These are phyloP conservation scores for Polygonum maritimum DNA, from an alignment of 148 eudicot species.

Conservation along the genomic window DNA sequence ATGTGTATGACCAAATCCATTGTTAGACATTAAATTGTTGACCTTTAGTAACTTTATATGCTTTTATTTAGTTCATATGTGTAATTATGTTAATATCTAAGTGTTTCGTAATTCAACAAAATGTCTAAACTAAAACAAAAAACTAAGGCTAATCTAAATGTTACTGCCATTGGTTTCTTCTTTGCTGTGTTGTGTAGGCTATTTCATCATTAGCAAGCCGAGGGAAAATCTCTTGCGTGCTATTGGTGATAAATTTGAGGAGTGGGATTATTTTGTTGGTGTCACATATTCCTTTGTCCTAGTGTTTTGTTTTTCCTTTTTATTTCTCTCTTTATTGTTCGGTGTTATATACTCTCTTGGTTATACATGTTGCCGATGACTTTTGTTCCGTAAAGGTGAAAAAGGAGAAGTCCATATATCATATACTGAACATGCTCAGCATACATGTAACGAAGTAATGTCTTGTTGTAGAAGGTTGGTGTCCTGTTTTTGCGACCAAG, in stretches of 20 bases:
- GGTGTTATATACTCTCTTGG: neutral
- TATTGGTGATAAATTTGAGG: slow-evolving; percentile 70
- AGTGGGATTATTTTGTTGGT: slow-evolving; percentile 78
- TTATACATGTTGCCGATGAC: neutral
- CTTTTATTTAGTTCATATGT: too few species aligned
- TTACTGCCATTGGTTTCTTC: too few species aligned
- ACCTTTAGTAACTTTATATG: too few species aligned
- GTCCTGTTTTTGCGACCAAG: slow-evolving; percentile 84
- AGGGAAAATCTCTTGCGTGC: slow-evolving; percentile 57
- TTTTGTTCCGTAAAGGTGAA: slow-evolving; percentile 43
- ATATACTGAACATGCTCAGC: slow-evolving; percentile 93
- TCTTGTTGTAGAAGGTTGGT: slow-evolving; percentile 99
- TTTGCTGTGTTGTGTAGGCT: too few species aligned
- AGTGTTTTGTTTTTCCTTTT: neutral
- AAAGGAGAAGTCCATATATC: slow-evolving; percentile 86
- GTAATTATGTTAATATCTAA: too few species aligned
- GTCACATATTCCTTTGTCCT: slow-evolving; percentile 4
- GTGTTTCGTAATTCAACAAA: too few species aligned
- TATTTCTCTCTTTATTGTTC: neutral
- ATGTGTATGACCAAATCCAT: too few species aligned
- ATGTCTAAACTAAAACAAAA: too few species aligned
- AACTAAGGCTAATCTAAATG: too few species aligned
- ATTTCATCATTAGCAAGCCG: too few species aligned
- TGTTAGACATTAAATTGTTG: too few species aligned
- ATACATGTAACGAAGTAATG: slow-evolving; percentile 93